These are phyloP conservation scores for Boletus coccyginus DNA, from an alignment of 768 basidiomycete genomes.

Conservation along the genomic window DNA sequence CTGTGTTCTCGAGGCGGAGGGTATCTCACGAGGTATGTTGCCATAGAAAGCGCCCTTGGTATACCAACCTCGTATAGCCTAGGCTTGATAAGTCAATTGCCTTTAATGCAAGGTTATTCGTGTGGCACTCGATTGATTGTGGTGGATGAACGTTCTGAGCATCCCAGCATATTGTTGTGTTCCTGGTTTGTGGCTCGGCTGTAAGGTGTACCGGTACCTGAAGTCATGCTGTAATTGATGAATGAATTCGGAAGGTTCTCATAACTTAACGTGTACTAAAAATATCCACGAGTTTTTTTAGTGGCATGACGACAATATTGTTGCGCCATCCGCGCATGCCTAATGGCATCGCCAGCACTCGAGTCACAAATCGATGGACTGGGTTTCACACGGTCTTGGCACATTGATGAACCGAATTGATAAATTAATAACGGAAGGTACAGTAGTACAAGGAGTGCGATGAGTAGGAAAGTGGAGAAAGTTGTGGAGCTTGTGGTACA, in stretches of 20 bases:
- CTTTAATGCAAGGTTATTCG: constrained; percentile 53
- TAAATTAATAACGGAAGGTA: constrained; percentile 20
- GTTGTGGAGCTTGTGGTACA: constrained; percentile 26
- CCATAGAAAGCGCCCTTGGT: constrained; percentile 41
- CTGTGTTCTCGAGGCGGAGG: constrained; percentile 42
- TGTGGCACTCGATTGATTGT: constrained; percentile 21
- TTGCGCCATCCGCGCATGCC: no score
- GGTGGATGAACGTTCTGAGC: not conserved
- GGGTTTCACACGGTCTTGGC: constrained; percentile 8
- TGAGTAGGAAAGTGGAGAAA: not conserved
- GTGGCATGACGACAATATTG: no score
- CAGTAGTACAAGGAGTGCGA: constrained; percentile 24
- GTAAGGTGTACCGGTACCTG: constrained; percentile 38
- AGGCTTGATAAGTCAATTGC: constrained; percentile 31
- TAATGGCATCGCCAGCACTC: not conserved
- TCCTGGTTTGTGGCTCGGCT: constrained; percentile 36
- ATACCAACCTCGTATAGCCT: constrained; percentile 9
- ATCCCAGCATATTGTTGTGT: constrained; percentile 21
- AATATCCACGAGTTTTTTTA: no score
- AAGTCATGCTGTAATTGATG: constrained; percentile 13
- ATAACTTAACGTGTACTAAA: not conserved
- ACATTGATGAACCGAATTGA: not conserved
- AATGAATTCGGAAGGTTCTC: not conserved
- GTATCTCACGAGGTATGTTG: constrained; percentile 41
- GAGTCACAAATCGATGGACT: not conserved